Base-by-base conservation (phyloP, 352 stramenopile species). In the Pythium utonaiense region DNA sequence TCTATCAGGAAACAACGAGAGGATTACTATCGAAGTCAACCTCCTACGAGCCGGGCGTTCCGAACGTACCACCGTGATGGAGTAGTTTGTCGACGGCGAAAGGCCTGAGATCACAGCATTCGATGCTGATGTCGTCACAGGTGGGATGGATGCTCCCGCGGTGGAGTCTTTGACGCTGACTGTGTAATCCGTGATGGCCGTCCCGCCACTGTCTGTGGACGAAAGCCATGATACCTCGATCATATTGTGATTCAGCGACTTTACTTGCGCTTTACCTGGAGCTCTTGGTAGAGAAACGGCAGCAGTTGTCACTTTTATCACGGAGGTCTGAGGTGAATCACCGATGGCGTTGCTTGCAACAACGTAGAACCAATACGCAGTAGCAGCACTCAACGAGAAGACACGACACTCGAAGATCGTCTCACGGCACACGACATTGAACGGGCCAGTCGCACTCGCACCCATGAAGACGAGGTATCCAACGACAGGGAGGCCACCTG, bases 301-400 rank as follows among this genome's bases (percentile, higher is more conserved):
- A 1, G 38, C 49, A 14, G 80, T 88, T 16, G 47, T 61, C 1
- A 67, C 70, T 3, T 7, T 34, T 0, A 82, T 2, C 0, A 57
- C 53, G 0, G 10, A 27, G 14, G 73, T 81, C 0, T 44, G 9
- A 16, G 52, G 53, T 0, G 81, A 91, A 3, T 64, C 28, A 4
- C 79, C 79, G 4, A 77, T 17, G 0, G 69, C 52, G 49, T 84
- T 91, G 3, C 16, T 64, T 1, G 67, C 68, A 5, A 64, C 47
- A 8, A 76, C 72, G 24, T 73, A 69, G 21, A 77, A 75, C 70
- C 58, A 85, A 25, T 88, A 89, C 5, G 8, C 53, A 0, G 77
- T 72, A 1, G n/a, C 62, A 6, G 78, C 36, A 0, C 40, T n/a
- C 1, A 91, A 57, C 0, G 36, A 30, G 9, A 69, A 31, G 14